Percentiles rank a stretch among this genome's conserved stretches.
Evolutionary conservation across 23 red algal genomes (phyloP).

Genomic region (Chondrus crispus): DNA sequence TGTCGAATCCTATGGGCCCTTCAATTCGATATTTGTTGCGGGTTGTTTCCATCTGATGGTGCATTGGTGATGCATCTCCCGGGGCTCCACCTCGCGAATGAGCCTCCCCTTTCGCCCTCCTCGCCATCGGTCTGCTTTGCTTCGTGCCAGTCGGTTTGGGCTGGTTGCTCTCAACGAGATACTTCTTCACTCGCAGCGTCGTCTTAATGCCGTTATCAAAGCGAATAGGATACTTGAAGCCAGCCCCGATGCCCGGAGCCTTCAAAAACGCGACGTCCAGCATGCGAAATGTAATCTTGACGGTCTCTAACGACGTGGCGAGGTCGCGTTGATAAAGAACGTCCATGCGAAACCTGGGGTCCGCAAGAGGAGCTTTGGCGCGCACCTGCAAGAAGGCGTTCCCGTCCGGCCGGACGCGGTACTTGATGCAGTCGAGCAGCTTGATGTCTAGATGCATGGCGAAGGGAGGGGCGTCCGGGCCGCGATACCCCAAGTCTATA

Average conservation of each 20-base stretch:
- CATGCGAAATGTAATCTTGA: conserved; percentile 26
- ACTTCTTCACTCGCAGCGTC: conserved; percentile 17
- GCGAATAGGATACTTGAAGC: conserved; percentile 21
- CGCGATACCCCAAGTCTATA: not conserved
- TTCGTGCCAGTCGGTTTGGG: not conserved
- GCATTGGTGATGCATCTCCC: not conserved
- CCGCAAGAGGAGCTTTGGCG: not conserved
- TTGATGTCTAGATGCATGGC: conserved; percentile 7
- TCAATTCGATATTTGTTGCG: not conserved
- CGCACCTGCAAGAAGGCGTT: not conserved
- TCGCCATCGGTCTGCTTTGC: not conserved
- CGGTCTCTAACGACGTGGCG: not conserved
- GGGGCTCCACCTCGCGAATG: not conserved
- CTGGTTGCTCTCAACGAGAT: not conserved
- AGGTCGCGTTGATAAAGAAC: conserved; percentile 9
- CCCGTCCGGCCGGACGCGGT: conserved; percentile 2
- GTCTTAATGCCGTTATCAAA: conserved; percentile 34
- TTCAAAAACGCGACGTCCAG: conserved; percentile 26
- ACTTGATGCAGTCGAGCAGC: conserved; percentile 34
- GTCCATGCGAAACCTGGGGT: conserved; percentile 17
- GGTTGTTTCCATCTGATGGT: not conserved
- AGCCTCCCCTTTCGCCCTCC: not conserved
- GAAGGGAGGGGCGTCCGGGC: not conserved
- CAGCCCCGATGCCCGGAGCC: conserved; percentile 10
- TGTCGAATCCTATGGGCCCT: not conserved